Conservation (phyloP, 768 basidiomycete genomes). For the Collybiopsis luxurians region DNA sequence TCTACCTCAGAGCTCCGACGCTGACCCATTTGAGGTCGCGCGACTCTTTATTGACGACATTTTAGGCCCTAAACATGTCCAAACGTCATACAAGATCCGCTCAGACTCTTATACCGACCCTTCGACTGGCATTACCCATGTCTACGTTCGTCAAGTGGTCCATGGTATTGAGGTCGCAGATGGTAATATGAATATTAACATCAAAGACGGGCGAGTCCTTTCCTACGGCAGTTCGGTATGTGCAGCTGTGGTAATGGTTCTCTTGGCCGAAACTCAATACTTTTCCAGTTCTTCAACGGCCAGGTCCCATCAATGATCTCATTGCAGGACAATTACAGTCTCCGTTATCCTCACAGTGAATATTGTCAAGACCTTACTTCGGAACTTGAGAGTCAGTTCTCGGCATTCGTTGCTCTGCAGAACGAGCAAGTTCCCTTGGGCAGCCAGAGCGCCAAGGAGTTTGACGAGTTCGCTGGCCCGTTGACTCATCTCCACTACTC, state of each 20-base stretch:
- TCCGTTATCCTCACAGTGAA: conserved; percentile 48
- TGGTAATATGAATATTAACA: conserved; percentile 91
- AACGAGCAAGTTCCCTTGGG: conserved; percentile 37
- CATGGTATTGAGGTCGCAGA: conserved; percentile 87
- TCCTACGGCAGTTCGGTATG: conserved; percentile 87
- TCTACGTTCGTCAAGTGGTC: conserved; percentile 83
- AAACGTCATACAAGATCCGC: conserved; percentile 57
- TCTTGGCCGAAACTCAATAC: neutral
- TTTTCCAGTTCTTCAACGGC: conserved; percentile 73
- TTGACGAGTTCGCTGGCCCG: conserved; percentile 21
- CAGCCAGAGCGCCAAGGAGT: conserved; percentile 11
- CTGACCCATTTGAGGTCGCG: conserved; percentile 62
- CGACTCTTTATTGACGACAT: conserved; percentile 55
- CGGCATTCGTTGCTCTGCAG: conserved; percentile 20
- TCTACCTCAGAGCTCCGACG: conserved; percentile 30
- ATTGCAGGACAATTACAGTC: conserved; percentile 24
- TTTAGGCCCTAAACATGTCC: conserved; percentile 35
- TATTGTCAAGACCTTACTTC: conserved; percentile 46
- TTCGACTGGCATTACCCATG: conserved; percentile 83
- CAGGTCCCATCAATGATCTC: conserved; percentile 37
- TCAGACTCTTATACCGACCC: conserved; percentile 86
- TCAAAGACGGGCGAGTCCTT: conserved; percentile 78
- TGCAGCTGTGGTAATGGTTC: conserved; percentile 10
- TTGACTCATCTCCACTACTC: conserved; percentile 48
- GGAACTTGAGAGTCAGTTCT: conserved; percentile 30